Evolutionary conservation across 495 filamentous ascomycete species (phyloP).

Genomic region (Letharia lupina): DNA sequence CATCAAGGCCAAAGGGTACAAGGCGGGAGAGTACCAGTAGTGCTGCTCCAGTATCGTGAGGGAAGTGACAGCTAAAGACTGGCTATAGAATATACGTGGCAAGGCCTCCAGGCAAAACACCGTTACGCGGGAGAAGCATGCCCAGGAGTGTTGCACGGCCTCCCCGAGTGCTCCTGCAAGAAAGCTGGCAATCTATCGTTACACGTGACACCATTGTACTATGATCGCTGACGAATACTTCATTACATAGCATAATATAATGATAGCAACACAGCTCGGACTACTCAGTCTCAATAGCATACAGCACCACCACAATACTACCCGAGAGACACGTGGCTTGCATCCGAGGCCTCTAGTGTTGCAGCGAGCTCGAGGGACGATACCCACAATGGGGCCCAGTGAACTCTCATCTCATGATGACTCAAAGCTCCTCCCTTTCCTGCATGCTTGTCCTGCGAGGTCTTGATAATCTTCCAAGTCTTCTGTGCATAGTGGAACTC

Average conservation of each 20-base stretch:
- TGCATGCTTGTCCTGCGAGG: background rate
- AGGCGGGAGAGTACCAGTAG: constrained; percentile 74
- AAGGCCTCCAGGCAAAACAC: too few species aligned
- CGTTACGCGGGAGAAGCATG: too few species aligned
- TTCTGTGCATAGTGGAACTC: background rate
- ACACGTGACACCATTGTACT: background rate
- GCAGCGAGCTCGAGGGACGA: background rate
- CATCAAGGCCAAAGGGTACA: constrained; percentile 74
- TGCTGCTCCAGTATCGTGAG: constrained; percentile 40
- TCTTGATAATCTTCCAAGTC: background rate
- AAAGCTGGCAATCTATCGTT: background rate
- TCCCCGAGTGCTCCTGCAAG: too few species aligned
- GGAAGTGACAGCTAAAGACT: too few species aligned
- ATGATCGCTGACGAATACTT: background rate
- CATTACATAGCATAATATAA: background rate
- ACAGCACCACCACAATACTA: background rate
- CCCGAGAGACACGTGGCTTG: background rate
- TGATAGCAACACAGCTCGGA: background rate
- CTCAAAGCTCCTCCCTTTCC: background rate
- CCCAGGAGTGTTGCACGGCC: too few species aligned
- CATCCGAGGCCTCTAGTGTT: background rate
- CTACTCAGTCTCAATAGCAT: background rate
- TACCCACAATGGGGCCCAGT: background rate
- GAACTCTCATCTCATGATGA: background rate
- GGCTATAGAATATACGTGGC: too few species aligned